Percentiles rank a stretch among this genome's conserved stretches.
These are phyloP conservation scores for Sanghuangporus baumii DNA, from an alignment of 1,284 basidiomycete species.

Conservation along the genomic window DNA sequence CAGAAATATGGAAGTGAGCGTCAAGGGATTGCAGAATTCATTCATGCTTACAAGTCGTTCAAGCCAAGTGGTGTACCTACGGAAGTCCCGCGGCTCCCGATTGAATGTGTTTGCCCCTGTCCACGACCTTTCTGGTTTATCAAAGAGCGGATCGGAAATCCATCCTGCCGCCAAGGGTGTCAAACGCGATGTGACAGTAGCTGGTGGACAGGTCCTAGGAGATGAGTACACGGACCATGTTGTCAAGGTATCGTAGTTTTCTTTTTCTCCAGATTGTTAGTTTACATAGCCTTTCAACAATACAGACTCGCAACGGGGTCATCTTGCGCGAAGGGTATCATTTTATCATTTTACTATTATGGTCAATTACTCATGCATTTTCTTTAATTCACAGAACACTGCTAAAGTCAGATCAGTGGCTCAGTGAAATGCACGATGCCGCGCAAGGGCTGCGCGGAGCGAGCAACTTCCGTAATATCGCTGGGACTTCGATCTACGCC, in stretches of 20 bases:
- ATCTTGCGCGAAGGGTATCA: slow-evolving; percentile 79
- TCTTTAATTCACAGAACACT: slow-evolving; percentile 52
- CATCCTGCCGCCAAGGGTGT: slow-evolving; percentile 55
- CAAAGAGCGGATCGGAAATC: slow-evolving; percentile 54
- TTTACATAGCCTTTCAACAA: slow-evolving; percentile 7
- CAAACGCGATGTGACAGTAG: slow-evolving; percentile 71
- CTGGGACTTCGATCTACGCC: slow-evolving; percentile 82
- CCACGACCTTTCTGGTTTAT: slow-evolving; percentile 78
- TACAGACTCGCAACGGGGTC: slow-evolving; percentile 84
- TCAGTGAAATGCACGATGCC: slow-evolving; percentile 60
- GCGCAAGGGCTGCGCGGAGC: slow-evolving; percentile 79
- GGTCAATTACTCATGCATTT: not conserved
- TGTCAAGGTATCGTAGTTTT: slow-evolving; percentile 54
- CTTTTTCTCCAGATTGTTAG: not conserved
- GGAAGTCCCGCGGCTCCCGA: slow-evolving; percentile 71
- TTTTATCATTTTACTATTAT: not conserved
- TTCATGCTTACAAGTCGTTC: not conserved
- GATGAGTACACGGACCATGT: slow-evolving; percentile 95
- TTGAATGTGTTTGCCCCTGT: slow-evolving; percentile 87
- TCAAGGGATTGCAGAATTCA: not conserved
- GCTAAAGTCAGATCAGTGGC: slow-evolving; percentile 90
- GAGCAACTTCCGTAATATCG: slow-evolving; percentile 90
- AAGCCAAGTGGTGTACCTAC: slow-evolving; percentile 82
- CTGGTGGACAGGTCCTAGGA: slow-evolving; percentile 83
- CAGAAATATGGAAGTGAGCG: slow-evolving; percentile 91